A percentile compares a stretch with the other conserved stretches of the same genome.
Evolutionary conservation across 306 rosid genomes (phyloP).

Genomic region (Cucurbita ficifolia): DNA sequence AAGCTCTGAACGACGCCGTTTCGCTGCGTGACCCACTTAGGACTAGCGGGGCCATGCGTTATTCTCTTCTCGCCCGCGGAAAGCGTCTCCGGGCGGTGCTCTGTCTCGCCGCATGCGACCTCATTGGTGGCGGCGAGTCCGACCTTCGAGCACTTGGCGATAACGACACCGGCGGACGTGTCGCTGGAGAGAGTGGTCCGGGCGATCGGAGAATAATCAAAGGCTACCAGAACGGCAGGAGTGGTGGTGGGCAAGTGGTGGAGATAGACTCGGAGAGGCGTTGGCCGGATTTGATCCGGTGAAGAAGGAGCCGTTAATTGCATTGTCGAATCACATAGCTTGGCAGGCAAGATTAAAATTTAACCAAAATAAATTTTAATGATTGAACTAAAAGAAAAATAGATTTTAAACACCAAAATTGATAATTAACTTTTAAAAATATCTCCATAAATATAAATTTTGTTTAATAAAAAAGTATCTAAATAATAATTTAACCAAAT

Average conservation of each 20-base stretch:
- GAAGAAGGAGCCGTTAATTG: constrained; percentile 30
- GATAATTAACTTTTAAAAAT: too few relatives aligned
- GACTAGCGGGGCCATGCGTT: constrained; percentile 48
- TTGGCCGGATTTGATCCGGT: constrained; percentile 25
- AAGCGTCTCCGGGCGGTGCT: constrained; percentile 45
- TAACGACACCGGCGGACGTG: constrained; percentile 3
- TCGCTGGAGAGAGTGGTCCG: constrained; percentile 21
- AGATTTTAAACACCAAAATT: too few relatives aligned
- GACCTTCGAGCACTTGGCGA: constrained; percentile 37
- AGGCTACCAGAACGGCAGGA: constrained; percentile 29
- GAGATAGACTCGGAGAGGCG: constrained; percentile 30
- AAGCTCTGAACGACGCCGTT: constrained; percentile 31
- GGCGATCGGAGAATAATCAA: constrained; percentile 29
- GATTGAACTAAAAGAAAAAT: too few relatives aligned
- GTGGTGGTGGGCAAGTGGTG: constrained; percentile 44
- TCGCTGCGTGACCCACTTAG: constrained; percentile 21
- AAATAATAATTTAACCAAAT: too few relatives aligned
- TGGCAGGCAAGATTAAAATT: constrained; percentile 7
- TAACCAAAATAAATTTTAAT: too few relatives aligned
- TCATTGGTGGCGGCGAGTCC: constrained; percentile 26
- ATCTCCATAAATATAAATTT: too few relatives aligned
- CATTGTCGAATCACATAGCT: constrained; percentile 37
- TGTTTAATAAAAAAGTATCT: too few relatives aligned
- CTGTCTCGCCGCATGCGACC: constrained; percentile 44
- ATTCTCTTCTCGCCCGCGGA: constrained; percentile 56